A percentile compares a stretch with the other conserved stretches of the same genome.
Evolutionary conservation across 2,329 filamentous ascomycete genomes (phyloP).

Genomic region (Lasiodiplodia theobromae): DNA sequence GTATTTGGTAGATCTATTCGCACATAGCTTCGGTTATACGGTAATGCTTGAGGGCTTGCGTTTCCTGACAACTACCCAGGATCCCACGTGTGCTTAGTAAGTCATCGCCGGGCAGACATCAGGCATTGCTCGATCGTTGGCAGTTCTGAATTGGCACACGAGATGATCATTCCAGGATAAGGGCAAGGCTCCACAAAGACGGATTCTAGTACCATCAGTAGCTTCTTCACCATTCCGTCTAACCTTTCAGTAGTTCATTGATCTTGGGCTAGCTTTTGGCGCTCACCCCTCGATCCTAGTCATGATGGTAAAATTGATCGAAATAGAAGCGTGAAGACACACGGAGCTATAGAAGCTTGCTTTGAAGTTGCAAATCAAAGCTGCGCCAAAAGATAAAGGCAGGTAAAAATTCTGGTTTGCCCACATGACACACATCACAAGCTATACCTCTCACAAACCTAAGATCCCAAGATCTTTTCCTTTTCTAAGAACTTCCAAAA

Average conservation of each 20-base stretch:
- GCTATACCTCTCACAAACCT: slow-evolving; percentile 18
- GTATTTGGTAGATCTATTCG: background rate
- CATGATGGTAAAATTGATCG: background rate
- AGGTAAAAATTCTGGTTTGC: background rate
- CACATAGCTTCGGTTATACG: background rate
- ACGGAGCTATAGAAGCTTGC: background rate
- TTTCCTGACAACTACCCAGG: background rate
- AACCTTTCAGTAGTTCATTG: background rate
- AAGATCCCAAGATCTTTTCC: slow-evolving; percentile 28
- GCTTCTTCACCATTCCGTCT: background rate
- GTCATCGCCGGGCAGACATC: background rate
- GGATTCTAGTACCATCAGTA: background rate
- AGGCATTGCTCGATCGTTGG: background rate
- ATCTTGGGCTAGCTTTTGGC: background rate
- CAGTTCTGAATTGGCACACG: background rate
- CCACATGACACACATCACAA: background rate
- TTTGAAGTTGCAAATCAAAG: background rate
- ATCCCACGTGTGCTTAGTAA: background rate
- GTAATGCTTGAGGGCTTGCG: background rate
- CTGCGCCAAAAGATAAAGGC: background rate
- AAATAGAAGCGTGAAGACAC: background rate
- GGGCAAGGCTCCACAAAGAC: background rate
- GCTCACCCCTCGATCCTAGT: background rate
- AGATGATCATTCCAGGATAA: background rate
- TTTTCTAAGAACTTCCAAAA: slow-evolving; percentile 52